These are phyloP conservation scores for Cupressus sempervirens DNA, from an alignment of 75 land plant species.

Conservation along the genomic window DNA sequence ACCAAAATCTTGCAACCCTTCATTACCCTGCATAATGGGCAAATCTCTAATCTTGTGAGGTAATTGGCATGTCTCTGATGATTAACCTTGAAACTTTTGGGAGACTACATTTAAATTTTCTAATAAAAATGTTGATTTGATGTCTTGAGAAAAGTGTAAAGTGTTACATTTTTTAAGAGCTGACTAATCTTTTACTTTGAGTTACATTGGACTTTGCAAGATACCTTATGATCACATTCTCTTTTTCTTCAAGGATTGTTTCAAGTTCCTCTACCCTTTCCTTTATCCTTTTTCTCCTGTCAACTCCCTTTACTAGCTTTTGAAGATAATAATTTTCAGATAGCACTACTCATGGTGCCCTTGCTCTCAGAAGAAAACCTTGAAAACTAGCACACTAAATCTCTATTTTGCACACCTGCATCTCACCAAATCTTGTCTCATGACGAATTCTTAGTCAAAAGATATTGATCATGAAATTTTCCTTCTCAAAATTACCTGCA, in stretches of 20 bases:
- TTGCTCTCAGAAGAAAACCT: too few species aligned
- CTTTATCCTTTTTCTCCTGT: too few species aligned
- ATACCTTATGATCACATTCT: constrained; percentile 50
- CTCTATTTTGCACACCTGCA: too few species aligned
- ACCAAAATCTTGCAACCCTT: neutral
- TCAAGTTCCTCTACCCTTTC: constrained; percentile 68
- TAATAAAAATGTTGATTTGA: neutral
- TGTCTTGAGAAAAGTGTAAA: neutral
- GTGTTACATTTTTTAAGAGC: neutral
- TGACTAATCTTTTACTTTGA: neutral
- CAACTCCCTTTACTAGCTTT: too few species aligned
- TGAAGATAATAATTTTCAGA: too few species aligned
- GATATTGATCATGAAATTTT: too few species aligned
- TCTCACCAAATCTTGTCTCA: too few species aligned
- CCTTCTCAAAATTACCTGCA: too few species aligned
- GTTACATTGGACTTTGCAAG: constrained; percentile 17
- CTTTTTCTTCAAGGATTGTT: constrained; percentile 61
- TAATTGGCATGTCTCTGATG: neutral
- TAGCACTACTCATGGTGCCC: too few species aligned
- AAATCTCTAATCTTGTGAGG: neutral
- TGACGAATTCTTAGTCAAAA: too few species aligned
- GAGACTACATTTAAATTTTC: neutral
- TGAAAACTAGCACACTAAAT: too few species aligned
- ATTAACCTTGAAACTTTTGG: neutral
- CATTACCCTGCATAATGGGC: neutral